Conservation (phyloP, 2,329 filamentous ascomycete genomes). For the Sporothrix schenckii region DNA sequence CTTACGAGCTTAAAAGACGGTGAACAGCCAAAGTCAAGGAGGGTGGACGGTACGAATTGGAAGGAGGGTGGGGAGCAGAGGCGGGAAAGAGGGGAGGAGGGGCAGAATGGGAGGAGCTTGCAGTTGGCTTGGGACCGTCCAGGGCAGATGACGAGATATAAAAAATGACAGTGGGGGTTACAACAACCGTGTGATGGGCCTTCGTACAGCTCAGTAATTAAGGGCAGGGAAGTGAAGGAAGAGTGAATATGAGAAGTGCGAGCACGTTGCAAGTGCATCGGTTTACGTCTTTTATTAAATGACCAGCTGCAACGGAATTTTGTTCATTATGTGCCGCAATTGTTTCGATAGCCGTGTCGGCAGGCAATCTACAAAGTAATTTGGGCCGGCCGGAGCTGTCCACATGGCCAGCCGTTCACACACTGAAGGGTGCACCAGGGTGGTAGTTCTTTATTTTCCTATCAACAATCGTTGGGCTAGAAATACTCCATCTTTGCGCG, state of each 20-base stretch:
- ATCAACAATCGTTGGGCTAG: too few species aligned
- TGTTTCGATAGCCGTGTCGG: slow-evolving; percentile 12
- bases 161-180: not conserved
- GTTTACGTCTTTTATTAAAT: not conserved
- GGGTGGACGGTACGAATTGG: not conserved
- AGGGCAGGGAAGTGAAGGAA: not conserved
- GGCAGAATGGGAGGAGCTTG: not conserved
- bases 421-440: not conserved
- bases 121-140: not conserved
- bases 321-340: not conserved
- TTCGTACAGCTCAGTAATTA: not conserved
- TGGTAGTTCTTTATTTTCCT: not conserved
- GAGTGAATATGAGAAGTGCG: too few species aligned
- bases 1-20: slow-evolving; percentile 23
- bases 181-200: not conserved
- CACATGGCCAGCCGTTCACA: slow-evolving; percentile 5
- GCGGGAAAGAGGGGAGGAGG: slow-evolving; percentile 3
- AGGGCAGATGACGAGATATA: slow-evolving; percentile 13
- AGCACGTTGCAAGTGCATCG: not conserved
- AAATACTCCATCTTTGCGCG: not conserved
- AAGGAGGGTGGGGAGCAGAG: slow-evolving; percentile 4
- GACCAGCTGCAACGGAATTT: not conserved
- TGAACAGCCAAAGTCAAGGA: slow-evolving; percentile 18
- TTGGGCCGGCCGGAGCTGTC: slow-evolving; percentile 1
- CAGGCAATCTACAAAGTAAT: not conserved